Evolutionary conservation across 176 grass and related monocot species (phyloP).

Genomic region (Metroxylon sagu): DNA sequence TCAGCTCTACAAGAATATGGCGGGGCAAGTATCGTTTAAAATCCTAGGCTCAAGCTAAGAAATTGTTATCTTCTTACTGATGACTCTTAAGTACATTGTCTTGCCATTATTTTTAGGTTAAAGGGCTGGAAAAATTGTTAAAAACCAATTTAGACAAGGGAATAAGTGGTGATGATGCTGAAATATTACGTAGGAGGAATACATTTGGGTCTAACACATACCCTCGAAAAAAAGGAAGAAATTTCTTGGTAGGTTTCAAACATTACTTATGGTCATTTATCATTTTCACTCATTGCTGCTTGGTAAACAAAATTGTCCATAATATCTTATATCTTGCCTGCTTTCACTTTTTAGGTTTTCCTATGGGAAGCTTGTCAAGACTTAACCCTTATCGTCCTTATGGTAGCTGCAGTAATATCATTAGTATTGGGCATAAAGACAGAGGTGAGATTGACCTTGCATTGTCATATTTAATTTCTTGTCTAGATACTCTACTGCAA

Average conservation of each 20-base stretch:
- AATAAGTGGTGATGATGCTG: conserved; percentile 41
- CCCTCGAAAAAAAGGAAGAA: conserved; percentile 85
- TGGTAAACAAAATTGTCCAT: too few species aligned
- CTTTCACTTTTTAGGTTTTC: conserved; percentile 44
- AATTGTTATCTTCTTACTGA: too few species aligned
- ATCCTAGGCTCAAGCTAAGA: too few species aligned
- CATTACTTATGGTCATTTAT: not conserved
- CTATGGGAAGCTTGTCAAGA: conserved; percentile 95
- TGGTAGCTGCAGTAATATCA: conserved; percentile 80
- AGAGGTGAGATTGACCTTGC: conserved; percentile 41
- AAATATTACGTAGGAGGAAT: conserved; percentile 45
- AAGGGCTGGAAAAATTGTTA: conserved; percentile 60
- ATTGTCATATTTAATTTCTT: too few species aligned
- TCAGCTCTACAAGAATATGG: conserved; percentile 65
- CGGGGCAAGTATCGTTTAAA: conserved; percentile 35
- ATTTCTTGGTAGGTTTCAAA: conserved; percentile 43
- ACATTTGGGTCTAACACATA: conserved; percentile 80
- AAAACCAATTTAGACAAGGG: conserved; percentile 57
- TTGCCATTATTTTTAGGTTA: conserved; percentile 37
- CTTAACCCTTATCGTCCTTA: conserved; percentile 86
- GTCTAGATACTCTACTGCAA: too few species aligned
- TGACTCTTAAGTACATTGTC: not conserved
- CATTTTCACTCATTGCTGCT: not conserved
- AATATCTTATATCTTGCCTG: conserved; percentile 6
- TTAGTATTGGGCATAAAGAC: conserved; percentile 88